A percentile compares a stretch with the other conserved stretches of the same genome.
These are phyloP conservation scores for Polytrichum formosum DNA, from an alignment of 225 moss, liverwort and hornwort species.

Conservation along the genomic window DNA sequence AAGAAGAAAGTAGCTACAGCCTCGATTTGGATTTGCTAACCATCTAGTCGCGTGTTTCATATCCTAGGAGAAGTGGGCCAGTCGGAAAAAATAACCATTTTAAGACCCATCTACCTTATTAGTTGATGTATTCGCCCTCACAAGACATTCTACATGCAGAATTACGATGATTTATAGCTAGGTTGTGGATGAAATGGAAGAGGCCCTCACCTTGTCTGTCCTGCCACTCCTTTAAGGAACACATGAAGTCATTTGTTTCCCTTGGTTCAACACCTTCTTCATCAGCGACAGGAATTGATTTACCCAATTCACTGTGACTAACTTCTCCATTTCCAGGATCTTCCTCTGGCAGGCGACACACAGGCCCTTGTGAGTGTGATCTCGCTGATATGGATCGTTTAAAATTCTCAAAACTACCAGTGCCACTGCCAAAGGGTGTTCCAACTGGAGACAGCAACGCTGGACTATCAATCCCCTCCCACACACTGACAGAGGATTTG, in stretches of 20 bases:
- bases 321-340: slow-evolving; percentile 1
- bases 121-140: too few species aligned
- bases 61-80: too few species aligned
- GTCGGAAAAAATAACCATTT: too few species aligned
- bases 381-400: slow-evolving; percentile 4
- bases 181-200: not conserved
- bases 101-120: too few species aligned
- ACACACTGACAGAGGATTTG: slow-evolving; percentile 6
- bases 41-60: too few species aligned
- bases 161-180: too few species aligned
- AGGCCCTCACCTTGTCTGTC: not conserved
- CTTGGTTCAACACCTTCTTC: slow-evolving; percentile 1
- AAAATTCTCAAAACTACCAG: not conserved
- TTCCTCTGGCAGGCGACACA: not conserved
- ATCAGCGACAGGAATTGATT: not conserved
- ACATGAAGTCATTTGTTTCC: not conserved
- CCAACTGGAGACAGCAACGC: slow-evolving; percentile 9
- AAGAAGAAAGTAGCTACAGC: too few species aligned
- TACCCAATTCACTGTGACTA: not conserved
- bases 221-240: not conserved
- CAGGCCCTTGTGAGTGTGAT: not conserved
- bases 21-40: too few species aligned
- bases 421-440: not conserved
- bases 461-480: slow-evolving; percentile 19
- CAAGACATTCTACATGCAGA: too few species aligned